Conservation (phyloP, 768 basidiomycete genomes). For the Botryobasidium botryosum region DNA sequence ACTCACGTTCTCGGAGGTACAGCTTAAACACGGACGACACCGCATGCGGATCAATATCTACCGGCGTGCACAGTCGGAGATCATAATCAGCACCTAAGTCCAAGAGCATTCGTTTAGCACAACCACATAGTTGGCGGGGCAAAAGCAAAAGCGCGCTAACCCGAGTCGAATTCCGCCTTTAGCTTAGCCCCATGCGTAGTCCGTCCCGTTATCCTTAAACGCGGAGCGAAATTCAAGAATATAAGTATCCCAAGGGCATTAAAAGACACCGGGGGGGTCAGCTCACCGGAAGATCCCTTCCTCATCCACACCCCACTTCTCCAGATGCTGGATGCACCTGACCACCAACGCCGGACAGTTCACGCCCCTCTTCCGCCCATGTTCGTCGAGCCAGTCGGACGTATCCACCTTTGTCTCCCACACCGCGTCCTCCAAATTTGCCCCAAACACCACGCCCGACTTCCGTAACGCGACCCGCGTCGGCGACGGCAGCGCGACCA, state of each 20-base stretch:
- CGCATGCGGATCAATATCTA: conserved; percentile 86
- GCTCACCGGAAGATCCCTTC: conserved; percentile 73
- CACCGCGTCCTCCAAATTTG: conserved; percentile 37
- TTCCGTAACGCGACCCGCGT: neutral
- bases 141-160: conserved; percentile 26
- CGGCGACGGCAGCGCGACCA: neutral
- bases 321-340: conserved; percentile 65
- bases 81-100: conserved; percentile 67
- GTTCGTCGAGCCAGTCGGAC: conserved; percentile 9
- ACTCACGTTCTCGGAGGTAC: conserved; percentile 80
- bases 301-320: conserved; percentile 71
- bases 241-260: conserved; percentile 6
- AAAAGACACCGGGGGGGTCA: neutral
- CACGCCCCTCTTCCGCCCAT: conserved; percentile 6
- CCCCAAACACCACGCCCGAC: conserved; percentile 47
- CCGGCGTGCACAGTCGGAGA: conserved; percentile 56
- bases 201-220: conserved; percentile 59
- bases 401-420: conserved; percentile 35
- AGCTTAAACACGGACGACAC: conserved; percentile 89
- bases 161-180: conserved; percentile 67
- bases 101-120: no score
- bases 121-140: no score
- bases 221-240: conserved; percentile 11
- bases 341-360: conserved; percentile 45
- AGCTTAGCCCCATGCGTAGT: conserved; percentile 63